Conservation (phyloP, 306 rosid species). For the Bauhinia variegata region DNA sequence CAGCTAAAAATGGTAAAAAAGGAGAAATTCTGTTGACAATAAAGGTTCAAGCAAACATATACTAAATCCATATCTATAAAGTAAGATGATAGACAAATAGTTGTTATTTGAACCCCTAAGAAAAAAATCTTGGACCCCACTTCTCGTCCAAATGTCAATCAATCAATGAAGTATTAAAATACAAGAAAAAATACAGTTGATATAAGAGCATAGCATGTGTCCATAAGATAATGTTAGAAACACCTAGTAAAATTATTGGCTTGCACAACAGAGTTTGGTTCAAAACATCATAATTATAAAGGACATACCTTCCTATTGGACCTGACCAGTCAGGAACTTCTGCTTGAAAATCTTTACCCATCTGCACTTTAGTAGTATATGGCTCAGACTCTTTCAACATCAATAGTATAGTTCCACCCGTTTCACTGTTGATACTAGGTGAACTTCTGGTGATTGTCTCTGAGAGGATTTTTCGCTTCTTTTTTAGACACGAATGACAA, state of each 20-base stretch:
- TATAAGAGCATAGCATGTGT: too few species aligned
- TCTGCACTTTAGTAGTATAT: constrained; percentile 61
- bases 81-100: too few species aligned
- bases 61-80: not conserved
- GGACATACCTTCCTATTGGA: constrained; percentile 60
- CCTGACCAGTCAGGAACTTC: constrained; percentile 83
- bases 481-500: constrained; percentile 75
- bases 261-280: constrained; percentile 14
- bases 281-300: constrained; percentile 27
- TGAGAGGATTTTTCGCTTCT: constrained; percentile 60
- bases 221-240: too few species aligned
- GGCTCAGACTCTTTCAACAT: constrained; percentile 68
- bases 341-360: constrained; percentile 96
- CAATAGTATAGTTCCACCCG: constrained; percentile 43
- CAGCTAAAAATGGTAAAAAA: too few species aligned
- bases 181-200: too few species aligned
- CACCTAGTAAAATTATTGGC: constrained; percentile 9
- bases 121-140: too few species aligned
- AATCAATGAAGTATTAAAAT: too few species aligned
- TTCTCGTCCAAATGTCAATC: too few species aligned
- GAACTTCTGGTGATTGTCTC: constrained; percentile 46
- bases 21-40: too few species aligned
- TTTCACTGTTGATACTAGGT: constrained; percentile 48
- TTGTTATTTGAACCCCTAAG: too few species aligned
- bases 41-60: too few species aligned